phyloP scores from a whole-genome alignment of 2,329 filamentous ascomycete species.

The Fusarium nematophilum region DNA sequence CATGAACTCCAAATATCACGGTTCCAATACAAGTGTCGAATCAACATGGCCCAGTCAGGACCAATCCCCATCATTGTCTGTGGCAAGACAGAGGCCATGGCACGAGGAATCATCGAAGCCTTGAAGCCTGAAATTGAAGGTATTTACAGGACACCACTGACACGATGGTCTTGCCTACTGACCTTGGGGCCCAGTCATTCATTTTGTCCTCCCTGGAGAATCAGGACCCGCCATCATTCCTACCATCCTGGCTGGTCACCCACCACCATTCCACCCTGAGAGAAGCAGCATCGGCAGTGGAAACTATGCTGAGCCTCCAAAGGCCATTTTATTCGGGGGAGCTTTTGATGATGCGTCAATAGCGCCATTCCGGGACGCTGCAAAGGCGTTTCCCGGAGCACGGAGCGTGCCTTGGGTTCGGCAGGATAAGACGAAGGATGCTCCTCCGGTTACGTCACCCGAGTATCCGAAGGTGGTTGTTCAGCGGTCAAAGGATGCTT shows the following conservation, averaged over 20 bases:
- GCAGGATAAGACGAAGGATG: slow-evolving; percentile 10
- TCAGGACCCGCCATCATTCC: slow-evolving; percentile 23
- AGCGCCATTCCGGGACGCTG: slow-evolving; percentile 1
- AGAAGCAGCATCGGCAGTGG: slow-evolving; percentile 14
- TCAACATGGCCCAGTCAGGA: background rate
- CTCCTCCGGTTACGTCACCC: slow-evolving; percentile 18
- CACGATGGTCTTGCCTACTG: background rate
- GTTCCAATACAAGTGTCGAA: too few species aligned
- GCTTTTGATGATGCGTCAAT: slow-evolving; percentile 24
- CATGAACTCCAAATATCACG: too few species aligned
- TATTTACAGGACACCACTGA: background rate
- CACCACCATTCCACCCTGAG: slow-evolving; percentile 3
- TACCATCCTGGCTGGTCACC: background rate
- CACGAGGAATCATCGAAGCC: slow-evolving; percentile 10
- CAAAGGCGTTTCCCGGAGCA: background rate
- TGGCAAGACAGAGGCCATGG: slow-evolving; percentile 27
- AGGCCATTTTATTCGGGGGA: slow-evolving; percentile 13
- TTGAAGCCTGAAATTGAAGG: slow-evolving; percentile 32
- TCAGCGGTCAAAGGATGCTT: slow-evolving; percentile 23
- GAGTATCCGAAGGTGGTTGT: slow-evolving; percentile 27
- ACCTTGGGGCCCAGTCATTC: slow-evolving; percentile 1
- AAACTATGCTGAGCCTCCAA: slow-evolving; percentile 1
- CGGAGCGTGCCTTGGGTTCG: slow-evolving; percentile 22
- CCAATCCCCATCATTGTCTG: slow-evolving; percentile 29
- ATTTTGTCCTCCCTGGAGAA: slow-evolving; percentile 25